Evolutionary conservation across 768 basidiomycete genomes (phyloP).

Genomic region (Trametes elegans): DNA sequence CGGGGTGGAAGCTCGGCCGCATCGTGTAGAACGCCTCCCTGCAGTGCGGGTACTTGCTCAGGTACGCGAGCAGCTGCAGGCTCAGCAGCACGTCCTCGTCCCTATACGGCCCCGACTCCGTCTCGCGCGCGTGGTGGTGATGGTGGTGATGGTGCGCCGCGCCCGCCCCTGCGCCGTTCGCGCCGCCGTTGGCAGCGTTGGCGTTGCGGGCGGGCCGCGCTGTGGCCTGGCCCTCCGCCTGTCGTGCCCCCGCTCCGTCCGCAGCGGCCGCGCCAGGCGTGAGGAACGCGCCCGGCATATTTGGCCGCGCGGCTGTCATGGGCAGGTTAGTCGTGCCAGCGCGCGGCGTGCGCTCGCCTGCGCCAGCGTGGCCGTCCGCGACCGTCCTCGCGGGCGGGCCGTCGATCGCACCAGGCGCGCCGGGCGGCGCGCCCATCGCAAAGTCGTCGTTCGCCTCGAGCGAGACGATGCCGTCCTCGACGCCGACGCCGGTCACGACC

Average conservation of each 20-base stretch:
- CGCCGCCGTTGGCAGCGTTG: constrained; percentile 14
- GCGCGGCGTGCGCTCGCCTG: constrained; percentile 47
- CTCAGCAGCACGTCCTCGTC: constrained; percentile 93
- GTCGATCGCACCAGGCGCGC: constrained; percentile 80
- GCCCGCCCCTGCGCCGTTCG: background rate
- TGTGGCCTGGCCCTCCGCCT: background rate
- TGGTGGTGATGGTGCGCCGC: constrained; percentile 30
- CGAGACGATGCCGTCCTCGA: constrained; percentile 75
- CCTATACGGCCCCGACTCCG: constrained; percentile 68
- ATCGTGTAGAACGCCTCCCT: constrained; percentile 93
- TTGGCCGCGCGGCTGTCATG: constrained; percentile 16
- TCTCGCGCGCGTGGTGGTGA: constrained; percentile 36
- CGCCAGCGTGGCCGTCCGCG: constrained; percentile 21
- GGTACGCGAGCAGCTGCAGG: constrained; percentile 91
- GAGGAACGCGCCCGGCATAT: constrained; percentile 2
- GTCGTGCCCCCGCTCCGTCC: constrained; percentile 2
- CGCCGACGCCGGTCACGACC: constrained; percentile 48
- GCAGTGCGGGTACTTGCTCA: constrained; percentile 98
- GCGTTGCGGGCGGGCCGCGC: constrained; percentile 16
- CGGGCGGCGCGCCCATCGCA: constrained; percentile 87
- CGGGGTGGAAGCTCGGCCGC: constrained; percentile 78
- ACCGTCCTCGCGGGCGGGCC: constrained; percentile 29
- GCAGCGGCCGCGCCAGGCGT: background rate
- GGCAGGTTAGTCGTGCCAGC: constrained; percentile 57
- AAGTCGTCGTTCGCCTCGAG: constrained; percentile 85